Evolutionary conservation across 2,329 filamentous ascomycete genomes (phyloP), one percentile per base, ranked within the genome.

Genomic region (Diplocarpon rosae): DNA sequence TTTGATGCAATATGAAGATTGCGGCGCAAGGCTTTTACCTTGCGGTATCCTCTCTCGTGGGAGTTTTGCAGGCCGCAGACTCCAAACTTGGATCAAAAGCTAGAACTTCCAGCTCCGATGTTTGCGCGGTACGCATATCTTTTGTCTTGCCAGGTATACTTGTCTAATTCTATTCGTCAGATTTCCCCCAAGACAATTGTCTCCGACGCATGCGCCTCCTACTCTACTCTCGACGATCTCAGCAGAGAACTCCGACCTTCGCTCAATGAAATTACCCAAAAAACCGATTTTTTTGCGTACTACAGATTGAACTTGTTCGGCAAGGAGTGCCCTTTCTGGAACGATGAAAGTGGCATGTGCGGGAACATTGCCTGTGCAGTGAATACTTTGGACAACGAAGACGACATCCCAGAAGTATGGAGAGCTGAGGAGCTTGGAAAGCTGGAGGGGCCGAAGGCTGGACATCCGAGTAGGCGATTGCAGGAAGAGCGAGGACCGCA

Each of bases 251-350:
- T 95, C 51, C 80, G 82, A 56, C 85, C 88, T 14, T 76, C 80
- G 42, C 69, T 98, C 55, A 76, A 85, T 57, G 82, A 85, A 44
- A 77, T 98, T 37, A 94, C 87, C 0, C 78, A 78, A 56, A 79
- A 84, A 42, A 94, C 90, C 63, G 92, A 98, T 66, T 98, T 95
- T 74, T 98, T 98, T 67, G 90, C 90, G 42, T 88, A 96, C 66
- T 98, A 96, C 69, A 83, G 92, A 46, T 70, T 98, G 37, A 96
- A 95, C 63, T 75, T 98, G 15, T 98, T 87, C 66, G 84, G 93
- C 65, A 95, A 92, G 65, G 79, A 78, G 66, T 98, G 92, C 60
- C 92, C 92, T 0, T 98, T 96, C 63, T 98, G 92, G 90, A 78
- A 81, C 60, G 92, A 98, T 63, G 82, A 88, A 50, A 83, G 84